phyloP scores from a whole-genome alignment of 1,139 yeast species.

The Lodderomyces theae region DNA sequence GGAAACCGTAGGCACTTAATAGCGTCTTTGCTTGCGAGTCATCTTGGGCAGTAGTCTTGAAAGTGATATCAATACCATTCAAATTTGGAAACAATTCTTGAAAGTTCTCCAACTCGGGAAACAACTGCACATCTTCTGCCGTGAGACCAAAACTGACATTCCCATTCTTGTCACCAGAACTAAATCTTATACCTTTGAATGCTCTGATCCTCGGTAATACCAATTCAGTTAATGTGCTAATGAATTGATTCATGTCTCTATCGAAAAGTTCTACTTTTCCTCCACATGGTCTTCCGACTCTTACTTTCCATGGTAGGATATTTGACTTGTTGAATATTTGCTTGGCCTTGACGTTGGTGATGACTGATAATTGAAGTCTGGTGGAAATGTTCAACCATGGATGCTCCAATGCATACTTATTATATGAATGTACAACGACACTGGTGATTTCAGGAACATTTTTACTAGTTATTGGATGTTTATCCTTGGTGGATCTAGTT shows the following conservation, averaged over 20 bases:
- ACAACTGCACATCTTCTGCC: slow-evolving; percentile 71
- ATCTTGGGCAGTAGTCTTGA: slow-evolving; percentile 86
- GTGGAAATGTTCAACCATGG: slow-evolving; percentile 77
- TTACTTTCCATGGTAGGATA: slow-evolving; percentile 82
- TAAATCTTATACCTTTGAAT: slow-evolving; percentile 71
- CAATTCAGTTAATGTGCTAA: slow-evolving; percentile 82
- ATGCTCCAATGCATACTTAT: slow-evolving; percentile 69
- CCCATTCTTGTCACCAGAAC: slow-evolving; percentile 82
- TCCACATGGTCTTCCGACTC: slow-evolving; percentile 91
- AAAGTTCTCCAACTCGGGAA: slow-evolving; percentile 92
- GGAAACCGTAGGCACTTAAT: slow-evolving; percentile 79
- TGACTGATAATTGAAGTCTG: slow-evolving; percentile 80
- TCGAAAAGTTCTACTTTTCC: slow-evolving; percentile 80
- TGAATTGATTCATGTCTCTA: slow-evolving; percentile 79
- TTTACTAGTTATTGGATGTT: slow-evolving; percentile 58
- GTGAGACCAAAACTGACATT: slow-evolving; percentile 82
- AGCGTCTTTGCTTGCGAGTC: slow-evolving; percentile 90
- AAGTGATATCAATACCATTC: slow-evolving; percentile 81
- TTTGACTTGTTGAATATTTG: slow-evolving; percentile 73
- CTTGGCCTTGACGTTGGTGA: slow-evolving; percentile 84
- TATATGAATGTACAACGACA: slow-evolving; percentile 73
- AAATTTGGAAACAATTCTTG: slow-evolving; percentile 88
- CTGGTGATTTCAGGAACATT: slow-evolving; percentile 72
- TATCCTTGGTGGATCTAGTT: slow-evolving; percentile 67
- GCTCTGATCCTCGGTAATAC: slow-evolving; percentile 93